Percentiles rank a stretch among this genome's conserved stretches.
These are phyloP conservation scores for Kurtzmaniella cleridarum DNA, from an alignment of 805 yeast species.

Conservation along the genomic window DNA sequence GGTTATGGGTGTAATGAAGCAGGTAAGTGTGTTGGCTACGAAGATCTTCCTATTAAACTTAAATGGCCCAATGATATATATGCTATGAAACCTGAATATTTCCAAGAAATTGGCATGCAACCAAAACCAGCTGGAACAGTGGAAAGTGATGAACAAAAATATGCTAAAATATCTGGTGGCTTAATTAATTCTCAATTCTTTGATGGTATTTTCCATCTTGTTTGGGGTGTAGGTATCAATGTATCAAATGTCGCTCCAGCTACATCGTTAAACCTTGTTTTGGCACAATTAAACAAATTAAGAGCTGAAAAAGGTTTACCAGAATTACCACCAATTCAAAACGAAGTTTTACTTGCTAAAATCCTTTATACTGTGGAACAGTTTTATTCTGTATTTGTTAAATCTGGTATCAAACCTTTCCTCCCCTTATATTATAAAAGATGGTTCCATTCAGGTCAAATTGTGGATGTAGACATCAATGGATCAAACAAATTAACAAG, in stretches of 20 bases:
- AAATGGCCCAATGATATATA: constrained; percentile 98
- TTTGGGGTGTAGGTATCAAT: constrained; percentile 86
- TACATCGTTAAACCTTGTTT: constrained; percentile 73
- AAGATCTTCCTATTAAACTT: constrained; percentile 69
- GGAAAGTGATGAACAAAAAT: constrained; percentile 57
- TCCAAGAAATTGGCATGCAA: constrained; percentile 24
- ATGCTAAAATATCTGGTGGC: constrained; percentile 77
- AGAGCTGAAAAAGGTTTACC: constrained; percentile 38
- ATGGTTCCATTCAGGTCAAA: constrained; percentile 81
- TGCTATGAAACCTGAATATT: constrained; percentile 60
- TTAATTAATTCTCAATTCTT: constrained; percentile 73
- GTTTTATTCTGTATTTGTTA: constrained; percentile 54
- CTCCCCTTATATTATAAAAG: constrained; percentile 66
- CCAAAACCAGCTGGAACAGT: constrained; percentile 23
- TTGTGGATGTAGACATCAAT: constrained; percentile 57
- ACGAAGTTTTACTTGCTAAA: constrained; percentile 58
- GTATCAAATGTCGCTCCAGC: constrained; percentile 86
- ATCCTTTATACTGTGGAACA: constrained; percentile 60
- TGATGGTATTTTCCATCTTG: constrained; percentile 54
- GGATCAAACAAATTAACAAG: constrained; percentile 35
- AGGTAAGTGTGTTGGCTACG: constrained; percentile 50
- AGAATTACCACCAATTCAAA: constrained; percentile 41
- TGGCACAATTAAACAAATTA: constrained; percentile 53
- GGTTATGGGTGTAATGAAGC: constrained; percentile 42
- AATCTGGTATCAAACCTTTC: constrained; percentile 63